Percentiles rank a stretch among this genome's conserved stretches.
These are phyloP conservation scores for Bacterosira constricta DNA, from an alignment of 108 stramenopile genomes.

Conservation along the genomic window DNA sequence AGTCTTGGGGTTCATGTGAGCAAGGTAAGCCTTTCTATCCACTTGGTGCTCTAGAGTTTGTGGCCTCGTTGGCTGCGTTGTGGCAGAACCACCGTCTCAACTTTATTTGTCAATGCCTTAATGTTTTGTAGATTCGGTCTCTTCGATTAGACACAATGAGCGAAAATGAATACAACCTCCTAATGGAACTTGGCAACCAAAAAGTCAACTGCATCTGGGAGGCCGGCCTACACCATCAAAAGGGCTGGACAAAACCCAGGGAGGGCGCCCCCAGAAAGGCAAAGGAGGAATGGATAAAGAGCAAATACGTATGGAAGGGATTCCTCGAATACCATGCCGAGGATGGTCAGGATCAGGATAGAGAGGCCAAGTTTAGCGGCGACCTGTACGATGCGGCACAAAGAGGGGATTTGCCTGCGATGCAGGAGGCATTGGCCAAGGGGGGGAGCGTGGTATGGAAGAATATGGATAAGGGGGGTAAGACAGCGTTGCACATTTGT, in stretches of 20 bases:
- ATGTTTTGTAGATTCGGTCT: slow-evolving; percentile 60
- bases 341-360: slow-evolving; percentile 60
- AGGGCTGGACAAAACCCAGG: slow-evolving; percentile 82
- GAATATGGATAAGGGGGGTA: slow-evolving; percentile 61
- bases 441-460: slow-evolving; percentile 82
- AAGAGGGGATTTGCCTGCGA: slow-evolving; percentile 56
- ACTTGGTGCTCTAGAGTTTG: neutral
- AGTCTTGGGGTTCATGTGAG: slow-evolving; percentile 96
- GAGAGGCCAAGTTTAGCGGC: slow-evolving; percentile 61
- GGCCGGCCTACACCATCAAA: slow-evolving; percentile 72
- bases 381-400: slow-evolving; percentile 73
- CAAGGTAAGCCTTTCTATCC: slow-evolving; percentile 78
- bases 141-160: slow-evolving; percentile 74
- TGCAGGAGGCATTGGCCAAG: slow-evolving; percentile 70
- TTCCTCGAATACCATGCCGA: slow-evolving; percentile 64
- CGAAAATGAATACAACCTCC: slow-evolving; percentile 60
- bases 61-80: neutral
- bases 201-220: slow-evolving; percentile 84
- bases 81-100: neutral
- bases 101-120: slow-evolving; percentile 1
- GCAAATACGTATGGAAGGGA: slow-evolving; percentile 90
- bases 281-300: slow-evolving; percentile 88
- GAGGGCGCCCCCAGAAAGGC: slow-evolving; percentile 56
- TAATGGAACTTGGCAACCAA: slow-evolving; percentile 74
- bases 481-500: slow-evolving; percentile 70